phyloP scores from a whole-genome alignment of 345 rosid genomes.

The Durio zibethinus region DNA sequence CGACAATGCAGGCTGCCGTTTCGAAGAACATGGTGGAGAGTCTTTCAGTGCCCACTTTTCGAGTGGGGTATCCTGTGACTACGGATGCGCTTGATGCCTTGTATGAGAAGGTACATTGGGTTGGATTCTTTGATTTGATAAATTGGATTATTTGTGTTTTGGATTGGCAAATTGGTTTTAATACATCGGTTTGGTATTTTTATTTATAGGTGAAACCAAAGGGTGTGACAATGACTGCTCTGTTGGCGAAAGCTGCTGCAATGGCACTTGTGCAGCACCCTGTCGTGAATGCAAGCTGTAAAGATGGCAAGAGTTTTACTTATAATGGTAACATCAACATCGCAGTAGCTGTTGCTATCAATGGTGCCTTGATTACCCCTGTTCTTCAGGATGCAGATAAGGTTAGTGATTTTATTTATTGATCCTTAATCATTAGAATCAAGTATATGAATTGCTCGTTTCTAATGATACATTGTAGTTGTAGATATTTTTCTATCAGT shows the following conservation, averaged over 20 bases:
- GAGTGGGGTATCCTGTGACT: slow-evolving; percentile 80
- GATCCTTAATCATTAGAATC: not conserved
- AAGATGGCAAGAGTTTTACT: slow-evolving; percentile 78
- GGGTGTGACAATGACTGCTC: slow-evolving; percentile 94
- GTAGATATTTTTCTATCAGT: not conserved
- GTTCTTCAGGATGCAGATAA: slow-evolving; percentile 95
- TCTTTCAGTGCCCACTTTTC: slow-evolving; percentile 81
- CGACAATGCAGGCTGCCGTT: slow-evolving; percentile 83
- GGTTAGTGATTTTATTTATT: slow-evolving; percentile 35
- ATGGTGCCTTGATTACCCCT: slow-evolving; percentile 96
- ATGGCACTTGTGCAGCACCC: slow-evolving; percentile 93
- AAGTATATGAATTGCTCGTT: not conserved
- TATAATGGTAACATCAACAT: slow-evolving; percentile 71
- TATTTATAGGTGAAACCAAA: slow-evolving; percentile 73
- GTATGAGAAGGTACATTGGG: slow-evolving; percentile 61
- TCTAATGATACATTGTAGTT: not conserved
- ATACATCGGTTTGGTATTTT: not conserved
- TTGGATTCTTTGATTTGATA: not conserved
- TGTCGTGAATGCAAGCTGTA: slow-evolving; percentile 84
- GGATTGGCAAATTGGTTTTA: not conserved
- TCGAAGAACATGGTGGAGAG: slow-evolving; percentile 85
- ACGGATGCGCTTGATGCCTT: slow-evolving; percentile 86
- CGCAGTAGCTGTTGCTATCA: slow-evolving; percentile 92
- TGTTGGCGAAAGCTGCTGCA: slow-evolving; percentile 91
- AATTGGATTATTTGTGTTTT: not conserved